A percentile compares a stretch with the other conserved stretches of the same genome.
Conservation (phyloP, 2,329 filamentous ascomycete genomes). For the Sporothrix curviconia region DNA sequence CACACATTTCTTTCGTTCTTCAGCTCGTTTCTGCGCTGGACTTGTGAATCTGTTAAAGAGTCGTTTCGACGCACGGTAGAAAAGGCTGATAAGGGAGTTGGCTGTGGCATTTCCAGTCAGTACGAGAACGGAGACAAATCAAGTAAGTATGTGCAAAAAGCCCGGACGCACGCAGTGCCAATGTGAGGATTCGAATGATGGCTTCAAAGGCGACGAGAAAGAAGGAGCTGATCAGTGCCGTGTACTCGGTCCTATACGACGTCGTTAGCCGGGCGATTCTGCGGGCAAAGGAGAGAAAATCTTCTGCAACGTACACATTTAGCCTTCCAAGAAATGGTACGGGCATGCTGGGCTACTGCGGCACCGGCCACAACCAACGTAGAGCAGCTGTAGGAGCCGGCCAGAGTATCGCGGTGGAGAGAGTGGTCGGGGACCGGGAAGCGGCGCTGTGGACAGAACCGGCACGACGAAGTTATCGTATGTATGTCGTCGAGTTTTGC, state of each 20-base stretch:
- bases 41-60: constrained; percentile 75
- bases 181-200: constrained; percentile 75
- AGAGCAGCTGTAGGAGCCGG: neutral
- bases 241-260: constrained; percentile 65
- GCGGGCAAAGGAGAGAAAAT: neutral
- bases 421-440: neutral
- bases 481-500: neutral
- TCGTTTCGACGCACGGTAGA: constrained; percentile 73
- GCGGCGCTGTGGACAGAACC: neutral
- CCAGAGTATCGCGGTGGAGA: neutral
- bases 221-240: constrained; percentile 79
- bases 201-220: constrained; percentile 75
- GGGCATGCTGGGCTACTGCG: constrained; percentile 34
- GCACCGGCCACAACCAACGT: neutral
- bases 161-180: constrained; percentile 78
- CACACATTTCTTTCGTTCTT: constrained; percentile 63
- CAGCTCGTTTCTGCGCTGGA: constrained; percentile 59
- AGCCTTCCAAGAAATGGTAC: constrained; percentile 48
- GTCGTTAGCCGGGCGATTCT: constrained; percentile 9
- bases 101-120: constrained; percentile 46
- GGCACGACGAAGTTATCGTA: neutral
- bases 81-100: constrained; percentile 70
- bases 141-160: too few relatives aligned
- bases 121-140: too few relatives aligned
- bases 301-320: constrained; percentile 41